Evolutionary conservation across 495 filamentous ascomycete species (phyloP).

Genomic region (Penicillium steckii): DNA sequence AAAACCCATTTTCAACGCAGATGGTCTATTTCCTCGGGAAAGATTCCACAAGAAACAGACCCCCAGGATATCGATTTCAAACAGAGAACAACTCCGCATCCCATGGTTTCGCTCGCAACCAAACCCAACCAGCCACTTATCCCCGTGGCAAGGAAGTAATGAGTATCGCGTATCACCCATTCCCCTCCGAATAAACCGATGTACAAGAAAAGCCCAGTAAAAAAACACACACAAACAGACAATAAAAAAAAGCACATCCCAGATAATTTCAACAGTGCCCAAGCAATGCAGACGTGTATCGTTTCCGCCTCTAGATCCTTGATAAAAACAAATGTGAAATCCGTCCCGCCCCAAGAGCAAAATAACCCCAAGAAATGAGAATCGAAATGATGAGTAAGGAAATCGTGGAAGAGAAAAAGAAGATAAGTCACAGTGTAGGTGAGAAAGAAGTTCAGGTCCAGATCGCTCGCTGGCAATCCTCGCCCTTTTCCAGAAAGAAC

Average conservation of each 20-base stretch:
- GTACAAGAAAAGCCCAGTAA: constrained; percentile 36
- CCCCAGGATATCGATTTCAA: constrained; percentile 39
- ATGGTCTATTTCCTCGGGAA: constrained; percentile 36
- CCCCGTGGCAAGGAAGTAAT: constrained; percentile 35
- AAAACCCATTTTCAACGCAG: constrained; percentile 32
- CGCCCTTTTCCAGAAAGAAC: constrained; percentile 24
- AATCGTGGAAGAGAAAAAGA: constrained; percentile 29
- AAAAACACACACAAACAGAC: constrained; percentile 19
- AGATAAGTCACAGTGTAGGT: constrained; percentile 24
- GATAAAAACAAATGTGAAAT: constrained; percentile 36
- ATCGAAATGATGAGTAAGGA: constrained; percentile 32
- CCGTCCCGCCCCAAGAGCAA: constrained; percentile 39
- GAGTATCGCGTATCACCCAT: constrained; percentile 36
- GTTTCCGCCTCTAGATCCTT: constrained; percentile 54
- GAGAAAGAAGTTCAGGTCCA: constrained; percentile 24
- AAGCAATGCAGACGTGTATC: constrained; percentile 55
- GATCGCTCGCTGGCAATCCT: constrained; percentile 27
- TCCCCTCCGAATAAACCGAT: constrained; percentile 33
- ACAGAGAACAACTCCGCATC: constrained; percentile 43
- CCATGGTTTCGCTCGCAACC: constrained; percentile 45
- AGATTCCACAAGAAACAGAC: constrained; percentile 26
- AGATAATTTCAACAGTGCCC: constrained; percentile 45
- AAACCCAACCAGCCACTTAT: constrained; percentile 30
- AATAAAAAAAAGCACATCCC: constrained; percentile 30
- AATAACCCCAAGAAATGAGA: constrained; percentile 30